Conservation (phyloP, 768 basidiomycete species). For the Mycena capillaripes region DNA sequence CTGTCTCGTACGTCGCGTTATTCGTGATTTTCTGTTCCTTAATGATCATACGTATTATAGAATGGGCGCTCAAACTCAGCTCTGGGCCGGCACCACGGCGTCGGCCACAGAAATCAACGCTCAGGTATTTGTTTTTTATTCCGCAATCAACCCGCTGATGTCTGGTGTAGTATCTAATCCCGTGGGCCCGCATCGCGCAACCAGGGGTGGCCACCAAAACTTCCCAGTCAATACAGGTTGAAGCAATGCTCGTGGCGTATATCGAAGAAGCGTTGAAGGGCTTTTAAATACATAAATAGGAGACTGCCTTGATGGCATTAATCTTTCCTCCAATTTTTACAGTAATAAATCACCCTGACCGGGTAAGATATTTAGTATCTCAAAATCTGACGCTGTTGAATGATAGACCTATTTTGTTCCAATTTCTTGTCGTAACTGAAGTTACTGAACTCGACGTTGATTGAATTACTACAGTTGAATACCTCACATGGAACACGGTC, state of each 20-base stretch:
- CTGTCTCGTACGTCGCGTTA: neutral
- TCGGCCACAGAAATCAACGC: neutral
- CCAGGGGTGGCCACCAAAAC: neutral
- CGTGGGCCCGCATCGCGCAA: neutral
- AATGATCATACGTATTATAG: neutral
- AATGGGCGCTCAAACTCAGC: neutral
- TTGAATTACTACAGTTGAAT: too few relatives aligned
- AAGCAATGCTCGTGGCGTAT: neutral
- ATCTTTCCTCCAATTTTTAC: neutral
- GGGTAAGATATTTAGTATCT: too few relatives aligned
- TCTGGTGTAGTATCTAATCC: neutral
- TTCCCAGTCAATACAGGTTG: neutral
- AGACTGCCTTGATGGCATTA: neutral
- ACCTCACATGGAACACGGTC: too few relatives aligned
- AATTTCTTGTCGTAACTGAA: too few relatives aligned
- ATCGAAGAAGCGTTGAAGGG: neutral
- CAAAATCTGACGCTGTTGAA: too few relatives aligned
- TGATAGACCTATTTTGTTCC: too few relatives aligned
- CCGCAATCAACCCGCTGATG: neutral
- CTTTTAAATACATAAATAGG: neutral
- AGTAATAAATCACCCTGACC: too few relatives aligned
- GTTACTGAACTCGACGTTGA: too few relatives aligned
- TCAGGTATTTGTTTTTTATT: neutral
- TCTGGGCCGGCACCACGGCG: constrained; percentile 9
- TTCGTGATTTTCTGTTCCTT: neutral